These are phyloP conservation scores for Verbena officinalis DNA, from an alignment of 257 asterid genomes.

Conservation along the genomic window DNA sequence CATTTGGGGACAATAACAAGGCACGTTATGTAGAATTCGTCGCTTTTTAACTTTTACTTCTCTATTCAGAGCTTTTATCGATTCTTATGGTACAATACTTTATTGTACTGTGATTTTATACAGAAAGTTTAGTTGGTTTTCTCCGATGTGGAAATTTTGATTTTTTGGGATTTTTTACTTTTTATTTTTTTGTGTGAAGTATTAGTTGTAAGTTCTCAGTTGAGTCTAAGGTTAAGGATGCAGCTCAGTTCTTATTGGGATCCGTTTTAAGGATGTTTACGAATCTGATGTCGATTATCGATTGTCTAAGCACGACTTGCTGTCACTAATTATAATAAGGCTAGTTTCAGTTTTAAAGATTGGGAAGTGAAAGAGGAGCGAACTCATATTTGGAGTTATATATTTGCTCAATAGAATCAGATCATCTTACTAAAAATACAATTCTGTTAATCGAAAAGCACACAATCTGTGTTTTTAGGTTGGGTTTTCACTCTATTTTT, in stretches of 20 bases:
- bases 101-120: too few species aligned
- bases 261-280: background rate
- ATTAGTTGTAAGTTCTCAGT: background rate
- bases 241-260: background rate
- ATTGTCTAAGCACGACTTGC: too few species aligned
- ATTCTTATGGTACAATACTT: background rate
- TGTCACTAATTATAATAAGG: background rate
- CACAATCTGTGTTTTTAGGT: background rate
- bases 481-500: background rate
- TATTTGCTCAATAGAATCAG: background rate
- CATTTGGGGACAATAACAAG: slow-evolving; percentile 80
- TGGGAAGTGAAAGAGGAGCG: background rate
- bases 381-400: background rate
- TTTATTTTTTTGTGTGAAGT: too few species aligned
- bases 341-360: background rate
- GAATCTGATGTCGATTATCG: background rate
- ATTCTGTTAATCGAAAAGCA: background rate
- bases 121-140: too few species aligned
- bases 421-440: too few species aligned
- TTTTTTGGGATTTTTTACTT: background rate
- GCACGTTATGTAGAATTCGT: slow-evolving; percentile 33
- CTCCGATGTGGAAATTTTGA: background rate
- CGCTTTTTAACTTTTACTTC: slow-evolving; percentile 12
- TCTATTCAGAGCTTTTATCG: background rate
- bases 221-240: background rate